A percentile compares a stretch with the other conserved stretches of the same genome.
Conservation (phyloP, 305 asterid species). For the Solanum hybrid region DNA sequence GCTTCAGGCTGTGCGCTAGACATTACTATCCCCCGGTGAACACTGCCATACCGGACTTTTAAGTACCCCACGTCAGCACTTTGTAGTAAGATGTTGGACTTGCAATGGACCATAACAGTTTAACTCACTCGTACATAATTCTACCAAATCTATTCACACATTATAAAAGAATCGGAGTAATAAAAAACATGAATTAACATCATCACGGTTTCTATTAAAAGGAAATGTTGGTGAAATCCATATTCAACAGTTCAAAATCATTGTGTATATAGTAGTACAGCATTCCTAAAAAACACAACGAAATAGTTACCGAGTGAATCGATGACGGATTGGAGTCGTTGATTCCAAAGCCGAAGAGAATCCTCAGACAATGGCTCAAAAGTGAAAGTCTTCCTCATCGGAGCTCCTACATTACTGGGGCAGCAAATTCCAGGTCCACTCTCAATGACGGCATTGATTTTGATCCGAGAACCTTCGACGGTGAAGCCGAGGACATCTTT, state of each 20-base stretch:
- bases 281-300: background rate
- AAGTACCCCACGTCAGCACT: background rate
- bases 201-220: background rate
- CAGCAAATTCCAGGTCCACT: conserved; percentile 40
- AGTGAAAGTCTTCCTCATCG: conserved; percentile 41
- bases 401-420: conserved; percentile 12
- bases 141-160: background rate
- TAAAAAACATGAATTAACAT: background rate
- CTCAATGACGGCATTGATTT: conserved; percentile 41
- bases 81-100: background rate
- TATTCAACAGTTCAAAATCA: background rate
- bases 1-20: background rate
- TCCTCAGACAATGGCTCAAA: conserved; percentile 49
- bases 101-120: background rate
- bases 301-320: conserved; percentile 57
- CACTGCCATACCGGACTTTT: background rate
- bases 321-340: conserved; percentile 42
- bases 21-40: background rate
- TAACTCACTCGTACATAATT: background rate
- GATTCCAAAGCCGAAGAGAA: conserved; percentile 47
- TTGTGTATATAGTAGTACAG: background rate
- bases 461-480: conserved; percentile 41
- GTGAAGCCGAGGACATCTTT: conserved; percentile 70
- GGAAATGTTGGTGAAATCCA: background rate
- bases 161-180: background rate